phyloP scores from a whole-genome alignment of 208 protist species.

The Acanthamoeba healyi region DNA sequence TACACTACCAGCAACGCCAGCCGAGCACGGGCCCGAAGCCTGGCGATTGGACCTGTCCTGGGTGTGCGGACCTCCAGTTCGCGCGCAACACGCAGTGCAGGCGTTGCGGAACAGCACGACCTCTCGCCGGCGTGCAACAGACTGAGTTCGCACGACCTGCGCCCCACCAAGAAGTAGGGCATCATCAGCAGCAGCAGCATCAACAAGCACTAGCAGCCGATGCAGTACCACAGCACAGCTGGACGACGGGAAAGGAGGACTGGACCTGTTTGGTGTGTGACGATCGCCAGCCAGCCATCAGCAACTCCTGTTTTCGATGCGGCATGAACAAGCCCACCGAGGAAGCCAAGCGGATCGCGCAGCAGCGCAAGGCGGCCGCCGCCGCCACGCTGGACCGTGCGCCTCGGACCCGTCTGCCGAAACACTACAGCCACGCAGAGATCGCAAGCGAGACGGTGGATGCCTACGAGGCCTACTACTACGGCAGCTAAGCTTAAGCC shows the following conservation, averaged over 20 bases:
- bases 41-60: not conserved
- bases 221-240: not conserved
- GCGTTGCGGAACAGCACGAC: not conserved
- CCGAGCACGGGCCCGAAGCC: not conserved
- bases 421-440: no score
- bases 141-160: no score
- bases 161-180: no score
- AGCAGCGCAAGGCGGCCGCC: not conserved
- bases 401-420: no score
- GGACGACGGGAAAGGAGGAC: not conserved
- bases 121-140: not conserved
- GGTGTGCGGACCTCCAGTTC: not conserved
- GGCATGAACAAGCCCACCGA: conserved; percentile 4
- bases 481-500: no score
- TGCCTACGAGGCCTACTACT: no score
- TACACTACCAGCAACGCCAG: no score
- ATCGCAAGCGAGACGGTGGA: no score
- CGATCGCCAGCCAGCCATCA: not conserved
- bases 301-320: not conserved
- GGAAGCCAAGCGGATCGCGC: not conserved
- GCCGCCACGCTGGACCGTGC: no score
- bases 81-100: not conserved
- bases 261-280: conserved; percentile 4
- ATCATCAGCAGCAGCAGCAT: conserved; percentile 7
- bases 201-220: not conserved